phyloP scores from a whole-genome alignment of 805 yeast genomes.

The Myxozyma mucilagina region DNA sequence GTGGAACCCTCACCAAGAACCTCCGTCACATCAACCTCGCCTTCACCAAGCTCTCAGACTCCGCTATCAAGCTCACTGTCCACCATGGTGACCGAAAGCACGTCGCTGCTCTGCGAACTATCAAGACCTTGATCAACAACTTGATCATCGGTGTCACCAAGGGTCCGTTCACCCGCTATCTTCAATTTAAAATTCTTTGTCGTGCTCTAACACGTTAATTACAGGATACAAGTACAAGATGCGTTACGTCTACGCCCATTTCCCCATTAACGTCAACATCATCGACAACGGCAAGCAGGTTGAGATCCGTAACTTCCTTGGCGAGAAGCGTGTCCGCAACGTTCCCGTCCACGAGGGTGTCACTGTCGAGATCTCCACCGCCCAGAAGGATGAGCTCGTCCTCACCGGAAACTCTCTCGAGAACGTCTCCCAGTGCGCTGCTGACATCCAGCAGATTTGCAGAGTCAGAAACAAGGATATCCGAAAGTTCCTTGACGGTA shows the following conservation, averaged over 20 bases:
- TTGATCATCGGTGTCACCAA: conserved; percentile 97
- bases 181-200: background rate
- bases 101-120: conserved; percentile 99
- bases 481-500: conserved; percentile 99
- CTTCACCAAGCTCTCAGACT: conserved; percentile 71
- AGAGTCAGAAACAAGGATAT: conserved; percentile 99
- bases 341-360: conserved; percentile 90
- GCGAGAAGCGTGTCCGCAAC: conserved; percentile 96
- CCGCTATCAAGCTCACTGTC: conserved; percentile 81
- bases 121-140: conserved; percentile 91
- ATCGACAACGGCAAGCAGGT: conserved; percentile 74
- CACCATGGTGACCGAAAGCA: conserved; percentile 99
- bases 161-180: conserved; percentile 66
- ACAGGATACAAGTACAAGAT: conserved; percentile 86
- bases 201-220: background rate
- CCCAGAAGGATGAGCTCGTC: conserved; percentile 91
- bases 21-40: conserved; percentile 94
- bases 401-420: conserved; percentile 95
- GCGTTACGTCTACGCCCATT: conserved; percentile 99
- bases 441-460: conserved; percentile 97
- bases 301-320: conserved; percentile 99
- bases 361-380: conserved; percentile 72
- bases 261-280: conserved; percentile 98
- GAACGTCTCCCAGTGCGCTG: conserved; percentile 97
- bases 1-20: conserved; percentile 90